Percentiles rank a stretch among this genome's conserved stretches.
phyloP scores from a whole-genome alignment of 2,329 filamentous ascomycete species.

The Cercospora sp. region DNA sequence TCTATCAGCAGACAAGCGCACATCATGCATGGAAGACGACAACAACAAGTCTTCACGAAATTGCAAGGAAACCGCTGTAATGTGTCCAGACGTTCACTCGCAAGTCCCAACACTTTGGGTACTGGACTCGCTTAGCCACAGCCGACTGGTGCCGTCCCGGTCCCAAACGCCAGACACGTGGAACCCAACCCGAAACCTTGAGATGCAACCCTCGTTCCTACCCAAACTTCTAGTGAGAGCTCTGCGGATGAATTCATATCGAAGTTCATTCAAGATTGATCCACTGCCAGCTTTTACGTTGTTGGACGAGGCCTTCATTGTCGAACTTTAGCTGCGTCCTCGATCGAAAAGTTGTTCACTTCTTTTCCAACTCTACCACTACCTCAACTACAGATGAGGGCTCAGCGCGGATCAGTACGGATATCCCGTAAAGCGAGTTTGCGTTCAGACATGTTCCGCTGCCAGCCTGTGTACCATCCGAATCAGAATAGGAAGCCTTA shows the following conservation, averaged over 20 bases:
- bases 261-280: too few species aligned
- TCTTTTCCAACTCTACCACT: too few species aligned
- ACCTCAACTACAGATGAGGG: too few species aligned
- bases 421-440: too few species aligned
- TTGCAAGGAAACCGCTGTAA: not conserved
- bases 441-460: not conserved
- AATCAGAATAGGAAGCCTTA: not conserved
- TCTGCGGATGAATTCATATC: too few species aligned
- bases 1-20: not conserved
- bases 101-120: slow-evolving; percentile 5
- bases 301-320: too few species aligned
- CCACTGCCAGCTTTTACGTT: too few species aligned
- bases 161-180: not conserved
- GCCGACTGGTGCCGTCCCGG: not conserved
- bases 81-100: not conserved
- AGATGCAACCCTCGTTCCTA: too few species aligned
- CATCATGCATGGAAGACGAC: not conserved
- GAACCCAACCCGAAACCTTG: not conserved
- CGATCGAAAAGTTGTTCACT: too few species aligned
- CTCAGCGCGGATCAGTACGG: too few species aligned
- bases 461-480: not conserved
- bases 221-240: too few species aligned
- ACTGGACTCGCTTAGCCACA: not conserved
- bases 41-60: not conserved
- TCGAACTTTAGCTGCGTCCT: too few species aligned